Evolutionary conservation across 352 stramenopile species (phyloP).

Genomic region (Phytophthora constricta): DNA sequence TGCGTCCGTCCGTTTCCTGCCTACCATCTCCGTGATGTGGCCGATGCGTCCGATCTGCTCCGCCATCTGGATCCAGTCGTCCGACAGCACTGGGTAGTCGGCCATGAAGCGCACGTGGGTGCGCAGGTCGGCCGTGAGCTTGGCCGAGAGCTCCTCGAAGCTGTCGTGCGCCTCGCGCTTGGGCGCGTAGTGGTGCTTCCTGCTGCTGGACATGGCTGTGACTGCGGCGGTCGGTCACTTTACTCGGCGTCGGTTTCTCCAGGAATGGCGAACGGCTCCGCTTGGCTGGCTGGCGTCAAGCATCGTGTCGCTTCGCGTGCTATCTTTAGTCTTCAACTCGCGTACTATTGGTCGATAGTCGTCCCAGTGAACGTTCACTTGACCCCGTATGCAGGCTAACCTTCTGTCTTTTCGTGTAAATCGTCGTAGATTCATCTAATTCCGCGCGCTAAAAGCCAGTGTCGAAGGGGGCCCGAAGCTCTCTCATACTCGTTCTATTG

Average conservation of each 20-base stretch:
- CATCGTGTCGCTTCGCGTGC: neutral
- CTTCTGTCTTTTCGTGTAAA: too few relatives aligned
- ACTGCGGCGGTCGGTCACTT: neutral
- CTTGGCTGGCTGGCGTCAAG: too few relatives aligned
- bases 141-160: conserved; percentile 86
- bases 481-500: neutral
- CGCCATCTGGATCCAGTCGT: conserved; percentile 90
- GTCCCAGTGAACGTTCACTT: too few relatives aligned
- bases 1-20: too few relatives aligned
- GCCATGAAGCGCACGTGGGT: conserved; percentile 89
- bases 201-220: conserved; percentile 48
- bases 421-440: neutral
- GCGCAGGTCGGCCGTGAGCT: conserved; percentile 87
- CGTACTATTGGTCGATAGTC: neutral
- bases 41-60: conserved; percentile 89
- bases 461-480: conserved; percentile 6
- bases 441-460: neutral
- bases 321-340: neutral
- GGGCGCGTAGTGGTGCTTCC: conserved; percentile 71
- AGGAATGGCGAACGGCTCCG: conserved; percentile 10
- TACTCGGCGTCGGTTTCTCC: conserved; percentile 30
- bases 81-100: conserved; percentile 88
- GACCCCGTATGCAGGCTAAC: too few relatives aligned
- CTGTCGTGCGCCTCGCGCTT: conserved; percentile 61
- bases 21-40: conserved; percentile 89